Evolutionary conservation across 768 basidiomycete species (phyloP).

Genomic region (Lactifluus piperatus): DNA sequence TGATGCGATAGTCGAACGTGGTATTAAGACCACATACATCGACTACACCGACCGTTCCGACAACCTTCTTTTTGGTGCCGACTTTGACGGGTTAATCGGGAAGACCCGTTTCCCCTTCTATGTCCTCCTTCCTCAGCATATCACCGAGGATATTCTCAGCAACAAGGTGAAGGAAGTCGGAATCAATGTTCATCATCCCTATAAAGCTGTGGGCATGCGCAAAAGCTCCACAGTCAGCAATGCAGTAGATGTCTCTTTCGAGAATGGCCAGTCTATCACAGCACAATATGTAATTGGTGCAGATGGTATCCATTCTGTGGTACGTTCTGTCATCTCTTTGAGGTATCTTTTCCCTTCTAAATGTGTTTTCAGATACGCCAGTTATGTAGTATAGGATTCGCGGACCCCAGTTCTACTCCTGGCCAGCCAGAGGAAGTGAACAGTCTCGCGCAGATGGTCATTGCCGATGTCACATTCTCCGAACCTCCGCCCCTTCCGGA

Average conservation of each 20-base stretch:
- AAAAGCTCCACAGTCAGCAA: constrained; percentile 24
- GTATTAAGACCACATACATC: constrained; percentile 27
- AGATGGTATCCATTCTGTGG: constrained; percentile 41
- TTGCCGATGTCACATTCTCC: constrained; percentile 40
- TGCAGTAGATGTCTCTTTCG: constrained; percentile 36
- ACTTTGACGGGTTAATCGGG: constrained; percentile 30
- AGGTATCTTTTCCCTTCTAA: background rate
- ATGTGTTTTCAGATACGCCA: constrained; percentile 32
- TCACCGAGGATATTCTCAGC: constrained; percentile 35
- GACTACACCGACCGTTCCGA: constrained; percentile 27
- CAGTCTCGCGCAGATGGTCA: constrained; percentile 32
- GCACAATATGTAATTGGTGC: constrained; percentile 43
- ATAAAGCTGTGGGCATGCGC: constrained; percentile 34
- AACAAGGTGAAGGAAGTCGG: constrained; percentile 28
- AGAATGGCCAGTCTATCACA: constrained; percentile 36
- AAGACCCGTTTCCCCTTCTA: constrained; percentile 39
- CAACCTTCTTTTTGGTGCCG: constrained; percentile 23
- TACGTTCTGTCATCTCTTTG: constrained; percentile 22
- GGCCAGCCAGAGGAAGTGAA: constrained; percentile 22
- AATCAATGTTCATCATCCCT: constrained; percentile 30
- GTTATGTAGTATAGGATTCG: constrained; percentile 34
- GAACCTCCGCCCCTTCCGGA: constrained; percentile 23
- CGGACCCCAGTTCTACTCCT: constrained; percentile 32
- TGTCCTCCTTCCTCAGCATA: constrained; percentile 35
- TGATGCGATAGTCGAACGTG: constrained; percentile 30